Conservation (phyloP, 768 basidiomycete species). For the Kwoniella bestiolae region DNA sequence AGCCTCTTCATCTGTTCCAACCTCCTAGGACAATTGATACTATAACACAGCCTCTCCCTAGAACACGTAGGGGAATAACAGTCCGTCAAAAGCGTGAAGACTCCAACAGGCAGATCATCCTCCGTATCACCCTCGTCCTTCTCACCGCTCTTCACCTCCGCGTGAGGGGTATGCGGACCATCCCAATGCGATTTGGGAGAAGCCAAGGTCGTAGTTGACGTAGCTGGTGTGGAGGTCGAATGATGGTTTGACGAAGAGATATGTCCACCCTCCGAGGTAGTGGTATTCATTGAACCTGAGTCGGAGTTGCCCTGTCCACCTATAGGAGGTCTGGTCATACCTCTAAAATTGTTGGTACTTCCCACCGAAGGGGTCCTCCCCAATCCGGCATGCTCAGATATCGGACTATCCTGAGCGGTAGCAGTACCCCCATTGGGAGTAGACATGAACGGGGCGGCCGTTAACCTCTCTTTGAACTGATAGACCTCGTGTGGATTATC, state of each 20-base stretch:
- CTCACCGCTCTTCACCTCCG: not conserved
- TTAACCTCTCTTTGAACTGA: constrained; percentile 81
- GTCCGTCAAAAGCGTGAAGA: constrained; percentile 93
- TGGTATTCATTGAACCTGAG: constrained; percentile 31
- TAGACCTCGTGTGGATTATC: constrained; percentile 89
- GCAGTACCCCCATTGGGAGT: constrained; percentile 52
- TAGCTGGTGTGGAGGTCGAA: constrained; percentile 41
- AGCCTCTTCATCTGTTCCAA: constrained; percentile 91
- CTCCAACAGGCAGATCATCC: constrained; percentile 77
- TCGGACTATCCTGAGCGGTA: constrained; percentile 45
- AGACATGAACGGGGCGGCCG: constrained; percentile 75
- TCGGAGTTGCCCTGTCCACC: constrained; percentile 24
- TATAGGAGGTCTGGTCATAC: constrained; percentile 7
- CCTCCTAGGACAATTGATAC: constrained; percentile 91
- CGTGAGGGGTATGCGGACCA: not conserved
- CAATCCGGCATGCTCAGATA: constrained; percentile 40
- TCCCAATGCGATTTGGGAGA: constrained; percentile 30
- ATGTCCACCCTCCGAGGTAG: constrained; percentile 30
- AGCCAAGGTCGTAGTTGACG: constrained; percentile 42
- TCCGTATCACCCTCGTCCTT: constrained; percentile 44
- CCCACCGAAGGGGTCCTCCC: constrained; percentile 25
- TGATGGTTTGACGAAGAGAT: constrained; percentile 32
- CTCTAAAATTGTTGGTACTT: constrained; percentile 16
- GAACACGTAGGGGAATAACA: constrained; percentile 99
- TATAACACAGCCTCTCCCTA: constrained; percentile 91